Evolutionary conservation across 2,329 filamentous ascomycete species (phyloP), one percentile per base, ranked within the genome.

Genomic region (Trichoderma aggressivum): DNA sequence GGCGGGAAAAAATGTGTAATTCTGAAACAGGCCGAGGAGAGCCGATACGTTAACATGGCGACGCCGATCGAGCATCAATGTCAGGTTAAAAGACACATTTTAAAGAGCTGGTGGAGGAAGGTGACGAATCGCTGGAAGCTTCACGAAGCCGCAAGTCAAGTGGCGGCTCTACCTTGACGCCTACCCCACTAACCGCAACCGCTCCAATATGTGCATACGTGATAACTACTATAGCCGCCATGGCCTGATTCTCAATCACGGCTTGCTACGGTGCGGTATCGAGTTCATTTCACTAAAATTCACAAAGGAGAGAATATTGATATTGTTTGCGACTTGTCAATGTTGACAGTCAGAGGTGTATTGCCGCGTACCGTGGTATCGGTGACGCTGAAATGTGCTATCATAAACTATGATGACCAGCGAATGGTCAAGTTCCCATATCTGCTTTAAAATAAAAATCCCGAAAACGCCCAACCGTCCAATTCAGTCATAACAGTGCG

Each of bases 281-380:
- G 50, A 16, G 7, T 24, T 55, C 24, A 58, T 58, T n/a, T 58
- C 55, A 58, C 55, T 18, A 12, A 30, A 6, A 11, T 5, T 58
- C 53, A 56, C 24, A 2, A 12, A 32, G 7, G 21, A 39, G 34
- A 50, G 3, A 34, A 1, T 5, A 68, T 39, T 39, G 14, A 1
- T 5, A 68, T 39, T 39, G 14, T 30, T 60, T 28, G 34, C 28
- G 32, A 67, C 14, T 36, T 39, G 64, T 47, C 53, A 24, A 91
- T 90, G 7, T 92, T 90, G 39, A 50, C 65, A 43, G 36, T 26
- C 21, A 36, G n/a, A n/a, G 56, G 16, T 50, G 65, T 68, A 68
- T 68, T 68, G 65, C 6, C n/a, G 65, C 65, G 65, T 34, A 30
- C 65, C 65, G 21, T n/a, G 63, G 53, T 26, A n/a, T 53, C 21